These are phyloP conservation scores for Calonectria naviculata DNA, from an alignment of 2,329 filamentous ascomycete species.

Conservation along the genomic window DNA sequence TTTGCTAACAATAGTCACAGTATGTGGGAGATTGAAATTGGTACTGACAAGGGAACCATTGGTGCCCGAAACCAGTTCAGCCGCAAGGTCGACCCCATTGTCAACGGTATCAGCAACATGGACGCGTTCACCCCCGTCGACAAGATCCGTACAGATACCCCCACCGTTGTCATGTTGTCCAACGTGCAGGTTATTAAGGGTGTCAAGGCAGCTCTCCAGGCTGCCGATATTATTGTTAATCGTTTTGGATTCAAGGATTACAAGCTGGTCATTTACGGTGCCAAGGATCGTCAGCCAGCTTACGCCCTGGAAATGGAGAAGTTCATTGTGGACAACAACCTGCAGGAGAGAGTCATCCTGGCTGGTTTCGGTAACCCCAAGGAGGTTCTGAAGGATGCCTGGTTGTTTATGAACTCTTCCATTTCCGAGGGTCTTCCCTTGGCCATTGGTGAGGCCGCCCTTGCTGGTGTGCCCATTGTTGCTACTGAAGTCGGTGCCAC, in stretches of 20 bases:
- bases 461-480: conserved; percentile 33
- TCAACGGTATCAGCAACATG: conserved; percentile 35
- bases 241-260: conserved; percentile 30
- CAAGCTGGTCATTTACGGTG: conserved; percentile 30
- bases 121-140: conserved; percentile 30
- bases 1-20: neutral
- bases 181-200: conserved; percentile 35
- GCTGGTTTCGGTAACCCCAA: conserved; percentile 33
- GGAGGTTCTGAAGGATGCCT: conserved; percentile 31
- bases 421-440: conserved; percentile 32
- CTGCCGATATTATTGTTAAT: conserved; percentile 33
- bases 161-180: conserved; percentile 33
- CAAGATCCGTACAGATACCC: conserved; percentile 30
- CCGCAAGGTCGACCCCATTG: conserved; percentile 33
- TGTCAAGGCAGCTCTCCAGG: conserved; percentile 31
- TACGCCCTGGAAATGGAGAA: conserved; percentile 35
- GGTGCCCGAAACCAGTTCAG: conserved; percentile 28
- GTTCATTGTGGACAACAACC: conserved; percentile 25
- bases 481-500: conserved; percentile 33
- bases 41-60: conserved; percentile 26
- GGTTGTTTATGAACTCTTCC: conserved; percentile 36
- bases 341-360: conserved; percentile 24
- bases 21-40: conserved; percentile 35
- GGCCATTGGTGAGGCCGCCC: conserved; percentile 32
- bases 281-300: conserved; percentile 31